These are phyloP conservation scores for Coffea eugenioides DNA, from an alignment of 257 asterid species.

Conservation along the genomic window DNA sequence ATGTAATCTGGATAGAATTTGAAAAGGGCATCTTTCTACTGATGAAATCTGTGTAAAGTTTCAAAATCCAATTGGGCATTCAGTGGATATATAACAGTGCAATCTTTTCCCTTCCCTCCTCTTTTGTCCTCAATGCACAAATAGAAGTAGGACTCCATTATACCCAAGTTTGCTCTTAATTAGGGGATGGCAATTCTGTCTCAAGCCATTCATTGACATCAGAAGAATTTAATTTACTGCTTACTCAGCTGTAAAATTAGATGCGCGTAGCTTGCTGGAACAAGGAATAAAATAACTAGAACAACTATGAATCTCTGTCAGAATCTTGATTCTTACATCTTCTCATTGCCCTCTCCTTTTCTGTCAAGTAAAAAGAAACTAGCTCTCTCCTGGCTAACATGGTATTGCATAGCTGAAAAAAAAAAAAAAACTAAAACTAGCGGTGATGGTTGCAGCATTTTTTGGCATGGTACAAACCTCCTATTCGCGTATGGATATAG, in stretches of 20 bases:
- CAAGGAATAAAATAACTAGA: neutral
- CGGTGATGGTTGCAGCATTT: neutral
- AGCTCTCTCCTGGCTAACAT: constrained; percentile 1
- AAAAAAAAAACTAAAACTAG: neutral
- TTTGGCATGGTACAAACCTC: constrained; percentile 9
- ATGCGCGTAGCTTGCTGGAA: neutral
- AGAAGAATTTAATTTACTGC: neutral
- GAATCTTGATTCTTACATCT: neutral
- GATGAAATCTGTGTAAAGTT: neutral
- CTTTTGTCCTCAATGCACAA: neutral
- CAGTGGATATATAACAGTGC: too few relatives aligned
- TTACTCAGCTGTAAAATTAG: neutral
- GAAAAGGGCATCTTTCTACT: too few relatives aligned
- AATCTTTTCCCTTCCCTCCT: neutral
- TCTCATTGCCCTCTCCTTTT: neutral
- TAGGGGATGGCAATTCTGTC: neutral
- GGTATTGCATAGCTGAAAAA: neutral
- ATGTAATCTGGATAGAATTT: neutral
- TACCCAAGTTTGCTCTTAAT: neutral
- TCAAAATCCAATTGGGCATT: neutral
- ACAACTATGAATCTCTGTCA: neutral
- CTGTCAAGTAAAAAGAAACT: neutral
- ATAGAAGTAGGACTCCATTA: neutral
- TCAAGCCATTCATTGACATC: neutral
- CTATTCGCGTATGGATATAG: neutral